Conservation (phyloP, 768 basidiomycete species). For the Sistotremastrum suecicum region DNA sequence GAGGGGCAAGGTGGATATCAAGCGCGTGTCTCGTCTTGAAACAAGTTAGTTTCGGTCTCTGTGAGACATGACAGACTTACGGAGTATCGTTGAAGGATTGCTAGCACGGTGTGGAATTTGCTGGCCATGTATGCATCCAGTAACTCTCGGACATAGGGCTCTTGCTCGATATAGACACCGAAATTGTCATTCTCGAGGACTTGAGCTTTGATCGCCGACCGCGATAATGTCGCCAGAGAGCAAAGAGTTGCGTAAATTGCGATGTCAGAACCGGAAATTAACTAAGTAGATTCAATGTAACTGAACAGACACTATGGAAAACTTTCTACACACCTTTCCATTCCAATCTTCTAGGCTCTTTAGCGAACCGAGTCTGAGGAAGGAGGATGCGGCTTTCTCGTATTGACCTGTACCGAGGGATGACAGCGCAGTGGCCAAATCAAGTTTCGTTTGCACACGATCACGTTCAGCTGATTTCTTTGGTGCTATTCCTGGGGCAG, state of each 20-base stretch:
- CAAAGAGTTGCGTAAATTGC: slow-evolving; percentile 79
- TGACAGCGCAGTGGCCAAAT: slow-evolving; percentile 68
- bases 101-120: slow-evolving; percentile 73
- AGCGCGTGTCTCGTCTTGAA: slow-evolving; percentile 61
- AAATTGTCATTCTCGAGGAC: slow-evolving; percentile 60
- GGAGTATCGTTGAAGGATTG: slow-evolving; percentile 57
- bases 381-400: slow-evolving; percentile 64
- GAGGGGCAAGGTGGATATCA: slow-evolving; percentile 62
- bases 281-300: slow-evolving; percentile 21
- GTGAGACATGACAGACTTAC: slow-evolving; percentile 23
- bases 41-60: slow-evolving; percentile 8
- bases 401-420: slow-evolving; percentile 59
- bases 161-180: slow-evolving; percentile 67
- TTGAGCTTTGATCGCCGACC: slow-evolving; percentile 53
- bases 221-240: slow-evolving; percentile 62
- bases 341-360: slow-evolving; percentile 68
- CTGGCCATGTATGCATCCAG: slow-evolving; percentile 77
- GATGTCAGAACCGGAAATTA: slow-evolving; percentile 70
- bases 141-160: slow-evolving; percentile 76
- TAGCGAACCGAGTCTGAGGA: slow-evolving; percentile 52
- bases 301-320: neutral
- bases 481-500: slow-evolving; percentile 9
- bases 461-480: slow-evolving; percentile 39
- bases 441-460: slow-evolving; percentile 62
- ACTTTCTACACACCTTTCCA: slow-evolving; percentile 38